Conservation (phyloP, 2,329 filamentous ascomycete genomes). For the Diaporthe sp. region DNA sequence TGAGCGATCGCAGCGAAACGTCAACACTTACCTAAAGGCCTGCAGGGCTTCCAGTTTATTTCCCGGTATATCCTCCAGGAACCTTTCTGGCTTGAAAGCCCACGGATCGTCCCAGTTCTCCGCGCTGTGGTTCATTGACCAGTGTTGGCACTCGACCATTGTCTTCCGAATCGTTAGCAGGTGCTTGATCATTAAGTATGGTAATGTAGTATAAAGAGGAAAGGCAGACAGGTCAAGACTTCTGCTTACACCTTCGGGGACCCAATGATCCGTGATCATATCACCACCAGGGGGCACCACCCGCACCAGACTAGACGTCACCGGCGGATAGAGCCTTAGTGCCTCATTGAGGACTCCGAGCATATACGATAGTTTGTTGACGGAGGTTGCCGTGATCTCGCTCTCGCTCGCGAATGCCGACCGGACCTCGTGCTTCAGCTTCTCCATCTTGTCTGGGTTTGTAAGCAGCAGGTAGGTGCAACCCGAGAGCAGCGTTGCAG, state of each 20-base stretch:
- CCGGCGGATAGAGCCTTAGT: slow-evolving; percentile 55
- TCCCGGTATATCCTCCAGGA: slow-evolving; percentile 43
- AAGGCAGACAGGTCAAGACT: not conserved
- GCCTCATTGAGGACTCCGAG: slow-evolving; percentile 55
- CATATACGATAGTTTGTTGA: slow-evolving; percentile 51
- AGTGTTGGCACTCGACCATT: slow-evolving; percentile 50
- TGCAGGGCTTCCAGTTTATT: slow-evolving; percentile 43
- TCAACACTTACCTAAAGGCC: not conserved
- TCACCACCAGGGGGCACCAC: slow-evolving; percentile 32
- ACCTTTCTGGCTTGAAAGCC: slow-evolving; percentile 53
- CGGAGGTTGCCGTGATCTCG: slow-evolving; percentile 51
- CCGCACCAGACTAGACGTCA: slow-evolving; percentile 35
- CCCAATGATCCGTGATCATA: slow-evolving; percentile 32
- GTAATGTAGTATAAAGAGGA: not conserved
- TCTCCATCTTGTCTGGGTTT: slow-evolving; percentile 47
- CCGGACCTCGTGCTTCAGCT: slow-evolving; percentile 53
- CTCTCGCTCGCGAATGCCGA: slow-evolving; percentile 48
- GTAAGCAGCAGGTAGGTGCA: slow-evolving; percentile 42
- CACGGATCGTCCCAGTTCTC: slow-evolving; percentile 51
- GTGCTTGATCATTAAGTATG: too few species aligned
- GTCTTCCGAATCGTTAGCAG: slow-evolving; percentile 44
- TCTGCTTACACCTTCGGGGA: slow-evolving; percentile 38
- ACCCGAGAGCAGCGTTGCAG: slow-evolving; percentile 40
- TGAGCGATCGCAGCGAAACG: too few species aligned
- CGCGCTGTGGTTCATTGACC: slow-evolving; percentile 48